These are phyloP conservation scores for Cryptococcus hybrid DNA, from an alignment of 1,284 basidiomycete species.

Conservation along the genomic window DNA sequence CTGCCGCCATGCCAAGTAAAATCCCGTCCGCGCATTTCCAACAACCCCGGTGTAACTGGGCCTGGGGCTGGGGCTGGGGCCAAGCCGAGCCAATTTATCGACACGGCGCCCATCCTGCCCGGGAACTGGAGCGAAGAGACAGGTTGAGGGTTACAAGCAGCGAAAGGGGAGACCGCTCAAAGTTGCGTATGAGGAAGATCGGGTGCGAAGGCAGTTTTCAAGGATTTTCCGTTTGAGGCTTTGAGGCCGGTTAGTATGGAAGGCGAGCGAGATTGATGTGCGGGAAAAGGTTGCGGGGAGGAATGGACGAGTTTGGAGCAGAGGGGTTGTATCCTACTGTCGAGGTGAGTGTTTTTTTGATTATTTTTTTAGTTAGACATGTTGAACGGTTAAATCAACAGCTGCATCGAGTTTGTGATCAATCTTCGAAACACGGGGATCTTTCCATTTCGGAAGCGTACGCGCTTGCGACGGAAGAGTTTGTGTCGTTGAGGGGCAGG, in stretches of 20 bases:
- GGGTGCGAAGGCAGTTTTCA: constrained; percentile 81
- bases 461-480: constrained; percentile 73
- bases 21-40: constrained; percentile 52
- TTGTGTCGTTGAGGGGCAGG: constrained; percentile 78
- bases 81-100: constrained; percentile 1
- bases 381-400: constrained; percentile 46
- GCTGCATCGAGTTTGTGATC: constrained; percentile 75
- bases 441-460: constrained; percentile 77
- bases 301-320: constrained; percentile 76
- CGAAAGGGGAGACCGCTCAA: constrained; percentile 59
- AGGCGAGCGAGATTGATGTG: constrained; percentile 51
- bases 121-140: constrained; percentile 15
- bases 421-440: constrained; percentile 70
- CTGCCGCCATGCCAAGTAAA: constrained; percentile 68
- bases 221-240: constrained; percentile 94
- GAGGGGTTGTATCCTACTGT: constrained; percentile 73
- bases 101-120: constrained; percentile 6
- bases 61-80: too few species aligned
- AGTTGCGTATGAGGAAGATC: constrained; percentile 81
- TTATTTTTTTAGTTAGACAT: neutral
- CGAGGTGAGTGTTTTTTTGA: constrained; percentile 68
- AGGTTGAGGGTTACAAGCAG: constrained; percentile 51
- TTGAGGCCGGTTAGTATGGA: constrained; percentile 76
- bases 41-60: too few species aligned
- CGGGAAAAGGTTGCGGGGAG: constrained; percentile 58